Conservation (phyloP, 2,329 filamentous ascomycete genomes). For the Aspergillus bombycis region DNA sequence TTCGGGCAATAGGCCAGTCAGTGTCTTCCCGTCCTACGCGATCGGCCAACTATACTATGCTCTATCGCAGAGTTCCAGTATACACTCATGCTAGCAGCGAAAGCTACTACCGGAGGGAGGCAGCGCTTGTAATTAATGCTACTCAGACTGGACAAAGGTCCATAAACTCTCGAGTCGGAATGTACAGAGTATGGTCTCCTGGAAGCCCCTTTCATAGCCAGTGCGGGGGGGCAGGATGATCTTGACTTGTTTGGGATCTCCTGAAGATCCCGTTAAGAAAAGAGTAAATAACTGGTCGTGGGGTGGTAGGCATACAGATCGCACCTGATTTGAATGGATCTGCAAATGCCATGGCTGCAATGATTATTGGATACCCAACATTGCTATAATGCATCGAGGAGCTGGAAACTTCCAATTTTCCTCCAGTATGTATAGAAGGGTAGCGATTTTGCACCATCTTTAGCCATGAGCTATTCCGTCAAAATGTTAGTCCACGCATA, state of each 20-base stretch:
- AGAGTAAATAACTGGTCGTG: neutral
- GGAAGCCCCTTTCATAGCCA: neutral
- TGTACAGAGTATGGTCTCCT: neutral
- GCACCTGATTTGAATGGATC: neutral
- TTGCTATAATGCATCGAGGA: too few species aligned
- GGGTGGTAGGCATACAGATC: neutral
- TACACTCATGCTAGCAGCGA: neutral
- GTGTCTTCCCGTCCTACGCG: neutral
- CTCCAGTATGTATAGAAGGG: neutral
- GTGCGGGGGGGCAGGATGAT: neutral
- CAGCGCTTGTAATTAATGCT: neutral
- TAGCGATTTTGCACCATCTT: neutral
- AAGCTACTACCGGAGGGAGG: too few species aligned
- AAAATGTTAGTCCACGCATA: neutral
- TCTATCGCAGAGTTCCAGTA: neutral
- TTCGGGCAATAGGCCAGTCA: neutral
- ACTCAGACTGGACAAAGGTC: neutral
- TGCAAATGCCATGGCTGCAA: too few species aligned
- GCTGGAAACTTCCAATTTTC: neutral
- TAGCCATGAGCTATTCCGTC: neutral
- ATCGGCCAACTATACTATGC: neutral
- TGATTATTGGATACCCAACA: too few species aligned
- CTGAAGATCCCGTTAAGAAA: neutral
- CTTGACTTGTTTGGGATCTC: neutral
- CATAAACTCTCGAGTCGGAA: neutral